Conservation (phyloP, 371 early-diverging fungal genomes). For the Fennellomyces sp. region DNA sequence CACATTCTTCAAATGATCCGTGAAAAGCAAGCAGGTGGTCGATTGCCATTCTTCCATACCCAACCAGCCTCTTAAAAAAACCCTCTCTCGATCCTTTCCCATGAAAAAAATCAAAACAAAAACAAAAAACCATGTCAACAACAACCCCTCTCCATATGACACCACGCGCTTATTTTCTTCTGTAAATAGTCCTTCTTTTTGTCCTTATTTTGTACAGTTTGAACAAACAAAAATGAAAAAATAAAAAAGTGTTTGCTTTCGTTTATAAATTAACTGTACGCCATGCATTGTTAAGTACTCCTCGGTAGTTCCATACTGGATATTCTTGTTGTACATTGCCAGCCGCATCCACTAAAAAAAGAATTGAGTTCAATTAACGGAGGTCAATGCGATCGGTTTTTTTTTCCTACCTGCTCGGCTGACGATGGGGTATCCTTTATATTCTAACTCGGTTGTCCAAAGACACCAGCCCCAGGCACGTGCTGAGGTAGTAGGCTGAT, state of each 20-base stretch:
- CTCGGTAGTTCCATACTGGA: slow-evolving; percentile 85
- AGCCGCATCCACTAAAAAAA: slow-evolving; percentile 58
- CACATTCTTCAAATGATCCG: slow-evolving; percentile 83
- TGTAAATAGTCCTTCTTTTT: too few relatives aligned
- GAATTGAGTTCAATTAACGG: background rate
- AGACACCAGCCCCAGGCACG: slow-evolving; percentile 79
- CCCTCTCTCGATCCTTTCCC: too few relatives aligned
- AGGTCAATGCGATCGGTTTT: too few relatives aligned
- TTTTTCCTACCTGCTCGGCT: slow-evolving; percentile 70
- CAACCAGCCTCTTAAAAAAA: slow-evolving; percentile 1
- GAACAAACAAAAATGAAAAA: background rate
- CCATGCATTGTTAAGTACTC: slow-evolving; percentile 85
- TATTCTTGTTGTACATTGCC: slow-evolving; percentile 81
- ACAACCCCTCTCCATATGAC: too few relatives aligned
- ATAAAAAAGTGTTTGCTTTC: background rate
- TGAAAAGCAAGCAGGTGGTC: slow-evolving; percentile 51
- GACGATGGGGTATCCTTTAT: slow-evolving; percentile 38
- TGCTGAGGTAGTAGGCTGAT: slow-evolving; percentile 34
- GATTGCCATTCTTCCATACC: slow-evolving; percentile 19
- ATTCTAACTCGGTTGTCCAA: slow-evolving; percentile 55
- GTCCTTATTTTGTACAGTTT: background rate
- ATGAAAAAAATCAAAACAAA: too few relatives aligned
- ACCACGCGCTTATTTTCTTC: too few relatives aligned
- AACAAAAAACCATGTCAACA: too few relatives aligned
- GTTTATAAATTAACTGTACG: slow-evolving; percentile 6